Conservation (phyloP, 1,284 basidiomycete species). For the Singerocomus rubriflavus region DNA sequence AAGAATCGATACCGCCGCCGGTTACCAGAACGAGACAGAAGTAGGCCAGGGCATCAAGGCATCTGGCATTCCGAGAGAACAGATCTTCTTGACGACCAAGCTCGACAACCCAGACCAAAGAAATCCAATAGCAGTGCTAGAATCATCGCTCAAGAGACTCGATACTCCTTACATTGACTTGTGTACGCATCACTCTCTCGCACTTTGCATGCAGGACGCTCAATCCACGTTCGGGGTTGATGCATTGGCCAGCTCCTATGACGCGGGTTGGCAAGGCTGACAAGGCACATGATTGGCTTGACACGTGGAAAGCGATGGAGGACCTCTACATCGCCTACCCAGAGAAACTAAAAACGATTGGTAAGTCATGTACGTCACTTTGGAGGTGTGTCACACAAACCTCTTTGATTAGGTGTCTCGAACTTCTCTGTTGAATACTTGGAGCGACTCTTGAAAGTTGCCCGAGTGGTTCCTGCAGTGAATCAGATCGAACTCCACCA, state of each 20-base stretch:
- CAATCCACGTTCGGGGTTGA: conserved; percentile 48
- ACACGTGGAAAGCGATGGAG: conserved; percentile 82
- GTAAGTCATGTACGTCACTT: conserved; percentile 28
- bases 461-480: conserved; percentile 70
- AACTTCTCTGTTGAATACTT: conserved; percentile 67
- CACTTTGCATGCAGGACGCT: background rate
- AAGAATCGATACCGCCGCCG: conserved; percentile 63
- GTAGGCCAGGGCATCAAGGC: conserved; percentile 79
- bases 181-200: conserved; percentile 41
- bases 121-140: conserved; percentile 61
- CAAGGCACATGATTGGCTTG: conserved; percentile 57
- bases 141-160: conserved; percentile 67
- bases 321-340: conserved; percentile 59
- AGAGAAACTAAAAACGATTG: conserved; percentile 72
- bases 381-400: background rate
- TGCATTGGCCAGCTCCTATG: conserved; percentile 79
- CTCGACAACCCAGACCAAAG: conserved; percentile 72
- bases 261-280: conserved; percentile 46
- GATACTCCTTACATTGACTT: conserved; percentile 77
- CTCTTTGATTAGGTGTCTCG: conserved; percentile 49
- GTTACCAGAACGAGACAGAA: conserved; percentile 58
- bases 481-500: conserved; percentile 83
- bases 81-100: conserved; percentile 77
- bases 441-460: conserved; percentile 53
- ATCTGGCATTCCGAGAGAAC: conserved; percentile 62